Base-by-base conservation (phyloP, 345 rosid genomes). In the Stellera chamaejasme region DNA sequence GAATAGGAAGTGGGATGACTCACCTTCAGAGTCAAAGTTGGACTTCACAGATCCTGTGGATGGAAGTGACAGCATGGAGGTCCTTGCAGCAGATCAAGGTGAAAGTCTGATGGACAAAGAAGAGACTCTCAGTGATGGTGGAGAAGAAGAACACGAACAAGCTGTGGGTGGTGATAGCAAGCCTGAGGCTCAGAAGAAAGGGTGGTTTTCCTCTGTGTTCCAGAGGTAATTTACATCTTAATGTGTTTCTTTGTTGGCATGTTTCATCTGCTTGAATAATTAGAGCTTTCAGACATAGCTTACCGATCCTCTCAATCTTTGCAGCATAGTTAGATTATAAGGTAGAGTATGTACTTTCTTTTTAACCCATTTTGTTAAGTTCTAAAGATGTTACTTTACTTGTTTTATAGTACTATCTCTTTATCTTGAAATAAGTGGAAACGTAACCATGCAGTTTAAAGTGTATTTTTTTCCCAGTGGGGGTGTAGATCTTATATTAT, bases 91-190 rank as follows among this genome's bases (percentile, higher is more conserved):
- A 66, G 79, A 81, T 72, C 87, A 81, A 54, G 99, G 97, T 52
- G 90, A 84, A 69, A 93, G 99, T 77, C 87, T 93, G 99, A 93
- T 93, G 99, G 99, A 93, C 59, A 70, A 82, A 57, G 97, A 89
- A 66, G 99, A 93, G 77, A 60, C 85, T 70, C 14, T 90, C 25
- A 90, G 97, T 73, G 99, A 90, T 44, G 82, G 85, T 66, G 99
- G 89, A 69, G 99, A 87, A 72, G 92, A 76, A 54, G 94, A 82
- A 52, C 81, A 86, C 48, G 80, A 82, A 49, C 82, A 74, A 28
- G 83, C 81, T 51, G 76, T 63, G 66, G 82, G 61, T 45, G 80
- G 81, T 42, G 84, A 74, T 55, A 79, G 70, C 82, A 78, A 81
- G 75, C 79, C 80, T 50, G 88, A 85, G 62, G 71, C 81, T 50